A percentile compares a stretch with the other conserved stretches of the same genome.
phyloP scores from a whole-genome alignment of 2,329 filamentous ascomycete genomes.

The Simplicillium sp. region DNA sequence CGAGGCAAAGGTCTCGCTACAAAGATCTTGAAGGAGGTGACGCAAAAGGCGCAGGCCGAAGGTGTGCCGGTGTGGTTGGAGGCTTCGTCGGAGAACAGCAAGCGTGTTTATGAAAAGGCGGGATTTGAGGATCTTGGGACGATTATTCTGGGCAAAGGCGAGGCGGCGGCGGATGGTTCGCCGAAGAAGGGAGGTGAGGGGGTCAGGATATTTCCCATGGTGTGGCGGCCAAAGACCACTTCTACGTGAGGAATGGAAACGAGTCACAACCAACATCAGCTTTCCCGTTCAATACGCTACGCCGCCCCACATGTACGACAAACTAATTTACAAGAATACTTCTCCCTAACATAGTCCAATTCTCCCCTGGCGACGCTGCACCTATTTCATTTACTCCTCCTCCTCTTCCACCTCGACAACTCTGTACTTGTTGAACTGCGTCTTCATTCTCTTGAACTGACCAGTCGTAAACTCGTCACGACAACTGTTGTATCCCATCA shows the following conservation, averaged over 20 bases:
- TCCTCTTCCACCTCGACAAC: too few species aligned
- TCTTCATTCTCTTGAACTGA: background rate
- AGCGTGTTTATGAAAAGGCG: background rate
- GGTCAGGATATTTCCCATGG: background rate
- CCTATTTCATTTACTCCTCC: too few species aligned
- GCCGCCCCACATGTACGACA: too few species aligned
- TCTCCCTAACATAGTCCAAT: too few species aligned
- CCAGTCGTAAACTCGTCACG: background rate
- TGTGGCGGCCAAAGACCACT: conserved; percentile 2
- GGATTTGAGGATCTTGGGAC: background rate
- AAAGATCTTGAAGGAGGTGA: background rate
- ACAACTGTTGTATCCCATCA: background rate
- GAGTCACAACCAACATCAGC: too few species aligned
- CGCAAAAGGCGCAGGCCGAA: background rate
- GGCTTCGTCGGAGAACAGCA: background rate
- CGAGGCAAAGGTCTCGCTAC: background rate
- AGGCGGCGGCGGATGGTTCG: background rate
- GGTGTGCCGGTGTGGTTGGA: background rate
- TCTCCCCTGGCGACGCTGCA: too few species aligned
- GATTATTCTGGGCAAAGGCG: background rate
- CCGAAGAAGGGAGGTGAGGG: background rate
- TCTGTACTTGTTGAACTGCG: background rate
- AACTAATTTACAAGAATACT: too few species aligned
- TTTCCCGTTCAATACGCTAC: too few species aligned
- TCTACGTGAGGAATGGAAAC: too few species aligned